Conservation (phyloP, 208 protist species). For the Paratrypanosoma confusum region DNA sequence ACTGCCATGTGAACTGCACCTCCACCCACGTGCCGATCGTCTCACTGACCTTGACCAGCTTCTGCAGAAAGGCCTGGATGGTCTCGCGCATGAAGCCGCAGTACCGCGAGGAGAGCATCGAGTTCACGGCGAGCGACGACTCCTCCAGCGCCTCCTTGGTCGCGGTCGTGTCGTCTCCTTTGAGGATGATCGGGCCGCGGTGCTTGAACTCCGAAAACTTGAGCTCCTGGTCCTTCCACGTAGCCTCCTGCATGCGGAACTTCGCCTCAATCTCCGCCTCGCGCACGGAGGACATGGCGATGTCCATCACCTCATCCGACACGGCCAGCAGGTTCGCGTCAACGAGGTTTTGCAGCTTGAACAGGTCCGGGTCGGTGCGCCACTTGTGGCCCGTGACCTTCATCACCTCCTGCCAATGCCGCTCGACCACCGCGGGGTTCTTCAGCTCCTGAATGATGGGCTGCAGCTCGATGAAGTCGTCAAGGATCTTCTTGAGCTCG, state of each 20-base stretch:
- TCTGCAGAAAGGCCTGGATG: constrained; percentile 84
- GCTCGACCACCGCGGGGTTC: constrained; percentile 84
- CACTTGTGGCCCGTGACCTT: constrained; percentile 81
- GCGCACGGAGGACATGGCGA: constrained; percentile 88
- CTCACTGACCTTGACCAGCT: constrained; percentile 88
- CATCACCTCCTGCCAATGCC: constrained; percentile 94
- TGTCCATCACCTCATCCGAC: constrained; percentile 93
- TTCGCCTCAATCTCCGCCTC: constrained; percentile 95
- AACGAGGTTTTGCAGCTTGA: constrained; percentile 91
- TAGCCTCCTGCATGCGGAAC: constrained; percentile 77
- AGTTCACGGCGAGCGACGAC: constrained; percentile 89
- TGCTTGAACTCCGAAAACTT: constrained; percentile 93
- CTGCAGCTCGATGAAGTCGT: constrained; percentile 92
- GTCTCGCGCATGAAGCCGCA: constrained; percentile 89
- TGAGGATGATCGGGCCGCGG: constrained; percentile 87
- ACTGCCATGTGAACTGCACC: constrained; percentile 95
- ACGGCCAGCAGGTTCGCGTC: constrained; percentile 80
- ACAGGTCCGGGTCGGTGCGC: constrained; percentile 85
- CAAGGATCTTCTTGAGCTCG: constrained; percentile 91
- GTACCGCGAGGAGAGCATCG: constrained; percentile 90
- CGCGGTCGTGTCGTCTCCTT: constrained; percentile 82
- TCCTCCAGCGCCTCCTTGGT: constrained; percentile 92
- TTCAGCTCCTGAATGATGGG: constrained; percentile 90
- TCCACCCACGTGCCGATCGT: constrained; percentile 87
- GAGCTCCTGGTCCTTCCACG: constrained; percentile 91